Evolutionary conservation across 139 green algal genomes (phyloP).

Genomic region (Pleodorina starrii): DNA sequence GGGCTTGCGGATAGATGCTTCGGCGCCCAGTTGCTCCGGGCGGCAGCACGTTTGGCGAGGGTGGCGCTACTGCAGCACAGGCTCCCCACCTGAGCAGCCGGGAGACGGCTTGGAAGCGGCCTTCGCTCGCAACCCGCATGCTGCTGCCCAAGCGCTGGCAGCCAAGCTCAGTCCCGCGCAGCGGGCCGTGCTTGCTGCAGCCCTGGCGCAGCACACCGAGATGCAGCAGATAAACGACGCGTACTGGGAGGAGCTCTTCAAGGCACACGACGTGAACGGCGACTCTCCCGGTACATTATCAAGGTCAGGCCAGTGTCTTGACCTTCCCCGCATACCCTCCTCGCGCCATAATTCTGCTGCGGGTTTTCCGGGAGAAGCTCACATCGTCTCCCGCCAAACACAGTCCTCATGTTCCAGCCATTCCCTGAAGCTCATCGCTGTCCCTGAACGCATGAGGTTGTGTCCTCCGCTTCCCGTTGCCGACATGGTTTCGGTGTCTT

Average conservation of each 20-base stretch:
- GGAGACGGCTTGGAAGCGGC: background rate
- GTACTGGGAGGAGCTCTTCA: slow-evolving; percentile 49
- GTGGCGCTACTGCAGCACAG: background rate
- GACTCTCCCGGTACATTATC: slow-evolving; percentile 12
- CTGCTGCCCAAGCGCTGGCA: background rate
- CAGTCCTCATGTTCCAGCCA: no score
- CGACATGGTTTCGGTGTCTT: no score
- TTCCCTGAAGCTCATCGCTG: no score
- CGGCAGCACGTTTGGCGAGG: background rate
- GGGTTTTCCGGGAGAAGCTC: no score
- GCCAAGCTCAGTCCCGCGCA: background rate
- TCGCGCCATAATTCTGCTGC: no score
- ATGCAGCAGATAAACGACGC: slow-evolving; percentile 16
- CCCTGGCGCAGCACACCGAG: slow-evolving; percentile 40
- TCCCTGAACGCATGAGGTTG: no score
- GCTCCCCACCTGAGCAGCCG: background rate
- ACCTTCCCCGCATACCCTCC: no score
- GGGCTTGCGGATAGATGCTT: background rate
- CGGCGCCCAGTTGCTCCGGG: background rate
- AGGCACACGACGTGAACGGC: slow-evolving; percentile 6
- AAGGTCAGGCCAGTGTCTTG: background rate
- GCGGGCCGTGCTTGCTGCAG: slow-evolving; percentile 7
- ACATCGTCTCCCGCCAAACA: no score
- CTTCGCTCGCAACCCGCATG: background rate
- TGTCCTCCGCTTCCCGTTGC: no score